These are phyloP conservation scores for Adansonia rubrostipa DNA, from an alignment of 441 rosid species.

Conservation along the genomic window DNA sequence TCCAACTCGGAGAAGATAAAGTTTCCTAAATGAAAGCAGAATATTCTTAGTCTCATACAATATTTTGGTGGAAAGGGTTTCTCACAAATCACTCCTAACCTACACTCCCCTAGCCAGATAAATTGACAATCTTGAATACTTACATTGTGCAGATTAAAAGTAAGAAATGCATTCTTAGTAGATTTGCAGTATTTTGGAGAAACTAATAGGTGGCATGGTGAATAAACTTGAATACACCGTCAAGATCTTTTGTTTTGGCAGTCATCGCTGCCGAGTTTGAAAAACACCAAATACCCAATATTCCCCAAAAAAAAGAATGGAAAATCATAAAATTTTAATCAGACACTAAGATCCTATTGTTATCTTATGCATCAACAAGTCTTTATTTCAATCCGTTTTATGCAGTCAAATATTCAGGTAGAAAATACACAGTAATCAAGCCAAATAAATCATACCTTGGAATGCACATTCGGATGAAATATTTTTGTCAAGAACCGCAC, in stretches of 20 bases:
- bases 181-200: neutral
- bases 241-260: neutral
- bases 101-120: conserved; percentile 4
- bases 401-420: neutral
- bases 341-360: neutral
- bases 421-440: neutral
- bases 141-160: neutral
- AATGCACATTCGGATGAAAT: conserved; percentile 98
- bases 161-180: neutral
- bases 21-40: conserved; percentile 3
- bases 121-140: neutral
- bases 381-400: conserved; percentile 11
- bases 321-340: neutral
- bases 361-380: neutral
- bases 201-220: neutral
- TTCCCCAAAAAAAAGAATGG: neutral
- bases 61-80: neutral
- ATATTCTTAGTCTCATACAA: neutral
- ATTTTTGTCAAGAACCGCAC: conserved; percentile 94
- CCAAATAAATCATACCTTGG: conserved; percentile 57
- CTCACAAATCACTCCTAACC: neutral
- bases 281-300: conserved; percentile 14
- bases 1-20: neutral
- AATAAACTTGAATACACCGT: neutral
- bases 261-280: neutral